These are phyloP conservation scores for Sutorius eximius DNA, from an alignment of 1,284 basidiomycete genomes.

Conservation along the genomic window DNA sequence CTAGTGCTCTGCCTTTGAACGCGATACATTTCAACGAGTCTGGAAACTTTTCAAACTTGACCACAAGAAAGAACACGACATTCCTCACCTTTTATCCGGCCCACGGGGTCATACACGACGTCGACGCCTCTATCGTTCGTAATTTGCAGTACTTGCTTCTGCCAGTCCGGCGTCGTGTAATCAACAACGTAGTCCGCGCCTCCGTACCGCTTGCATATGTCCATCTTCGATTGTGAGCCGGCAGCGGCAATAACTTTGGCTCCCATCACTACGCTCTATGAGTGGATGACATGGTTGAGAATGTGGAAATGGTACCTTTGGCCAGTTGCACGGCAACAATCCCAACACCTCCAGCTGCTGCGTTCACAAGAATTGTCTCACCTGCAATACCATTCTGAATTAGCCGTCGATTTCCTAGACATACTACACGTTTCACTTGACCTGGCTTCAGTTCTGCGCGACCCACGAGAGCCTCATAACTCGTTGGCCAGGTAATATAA, in stretches of 20 bases:
- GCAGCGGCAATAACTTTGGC: constrained; percentile 81
- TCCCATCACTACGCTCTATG: constrained; percentile 54
- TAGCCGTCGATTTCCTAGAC: constrained; percentile 8
- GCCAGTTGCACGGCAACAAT: constrained; percentile 89
- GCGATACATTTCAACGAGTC: constrained; percentile 89
- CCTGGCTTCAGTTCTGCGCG: constrained; percentile 76
- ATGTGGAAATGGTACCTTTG: constrained; percentile 52
- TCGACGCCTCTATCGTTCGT: constrained; percentile 85
- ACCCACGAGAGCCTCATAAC: constrained; percentile 87
- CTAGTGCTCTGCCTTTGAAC: constrained; percentile 89
- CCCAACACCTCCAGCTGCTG: constrained; percentile 92
- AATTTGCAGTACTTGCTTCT: constrained; percentile 70
- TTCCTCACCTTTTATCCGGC: constrained; percentile 61
- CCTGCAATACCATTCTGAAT: constrained; percentile 42
- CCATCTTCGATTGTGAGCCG: constrained; percentile 66
- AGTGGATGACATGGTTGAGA: not conserved
- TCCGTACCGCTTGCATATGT: constrained; percentile 65
- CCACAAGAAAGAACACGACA: not conserved
- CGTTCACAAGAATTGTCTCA: constrained; percentile 87
- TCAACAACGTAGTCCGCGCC: constrained; percentile 72
- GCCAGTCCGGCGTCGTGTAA: constrained; percentile 70
- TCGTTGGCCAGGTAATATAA: constrained; percentile 86
- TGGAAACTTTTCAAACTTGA: constrained; percentile 3
- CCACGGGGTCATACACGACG: constrained; percentile 90
- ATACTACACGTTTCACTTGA: constrained; percentile 23